phyloP scores from a whole-genome alignment of 371 early-diverging fungal species.

The Mortierella sp. region DNA sequence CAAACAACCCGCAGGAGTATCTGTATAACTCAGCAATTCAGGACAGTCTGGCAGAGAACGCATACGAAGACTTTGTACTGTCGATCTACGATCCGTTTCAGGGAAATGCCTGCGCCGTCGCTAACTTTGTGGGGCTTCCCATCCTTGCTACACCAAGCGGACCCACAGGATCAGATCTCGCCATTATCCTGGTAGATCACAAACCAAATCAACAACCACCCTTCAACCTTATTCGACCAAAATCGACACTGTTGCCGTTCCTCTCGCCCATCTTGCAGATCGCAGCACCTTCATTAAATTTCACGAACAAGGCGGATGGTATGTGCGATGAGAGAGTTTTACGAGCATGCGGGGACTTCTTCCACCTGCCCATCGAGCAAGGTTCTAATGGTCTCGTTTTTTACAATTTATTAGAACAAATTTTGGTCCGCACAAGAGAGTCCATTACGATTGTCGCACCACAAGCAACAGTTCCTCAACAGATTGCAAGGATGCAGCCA shows the following conservation, averaged over 20 bases:
- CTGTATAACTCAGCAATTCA: slow-evolving; percentile 15
- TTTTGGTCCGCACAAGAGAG: slow-evolving; percentile 47
- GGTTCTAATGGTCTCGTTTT: no score
- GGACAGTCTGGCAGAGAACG: slow-evolving; percentile 14
- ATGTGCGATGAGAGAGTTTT: background rate
- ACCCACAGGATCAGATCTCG: slow-evolving; percentile 32
- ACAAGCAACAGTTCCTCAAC: slow-evolving; percentile 13
- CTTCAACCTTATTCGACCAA: slow-evolving; percentile 29
- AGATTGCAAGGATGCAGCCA: slow-evolving; percentile 36
- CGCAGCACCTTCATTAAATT: slow-evolving; percentile 18
- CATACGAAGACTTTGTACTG: slow-evolving; percentile 22
- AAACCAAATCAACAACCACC: slow-evolving; percentile 34
- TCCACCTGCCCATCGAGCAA: no score
- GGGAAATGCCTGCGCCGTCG: slow-evolving; percentile 41
- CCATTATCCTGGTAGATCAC: slow-evolving; percentile 23
- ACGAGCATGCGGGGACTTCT: background rate
- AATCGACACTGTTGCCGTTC: slow-evolving; percentile 23
- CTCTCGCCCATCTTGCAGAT: slow-evolving; percentile 43
- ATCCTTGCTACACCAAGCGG: slow-evolving; percentile 39
- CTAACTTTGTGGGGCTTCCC: slow-evolving; percentile 27
- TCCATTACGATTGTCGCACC: slow-evolving; percentile 29
- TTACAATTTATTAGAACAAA: slow-evolving; percentile 19
- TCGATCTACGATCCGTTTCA: slow-evolving; percentile 40
- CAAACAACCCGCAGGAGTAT: slow-evolving; percentile 18
- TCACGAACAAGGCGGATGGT: slow-evolving; percentile 2